These are phyloP conservation scores for Blyttiomyces sp. DNA, from an alignment of 371 early-diverging fungal species.

Conservation along the genomic window DNA sequence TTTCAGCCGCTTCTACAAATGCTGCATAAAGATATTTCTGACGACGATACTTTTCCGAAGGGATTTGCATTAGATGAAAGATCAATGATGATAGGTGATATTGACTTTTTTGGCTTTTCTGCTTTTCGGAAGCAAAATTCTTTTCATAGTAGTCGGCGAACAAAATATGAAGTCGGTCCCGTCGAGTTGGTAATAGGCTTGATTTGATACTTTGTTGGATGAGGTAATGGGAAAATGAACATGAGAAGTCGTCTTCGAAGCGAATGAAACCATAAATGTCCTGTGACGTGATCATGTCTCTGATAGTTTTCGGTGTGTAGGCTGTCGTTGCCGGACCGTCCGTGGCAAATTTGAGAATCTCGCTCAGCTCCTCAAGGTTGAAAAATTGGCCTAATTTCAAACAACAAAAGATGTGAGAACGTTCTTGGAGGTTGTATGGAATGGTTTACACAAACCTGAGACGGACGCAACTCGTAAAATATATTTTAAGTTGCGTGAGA, in stretches of 20 bases:
- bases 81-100: too few species aligned
- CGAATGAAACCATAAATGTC: constrained; percentile 12
- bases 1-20: constrained; percentile 10
- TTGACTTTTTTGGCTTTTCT: too few species aligned
- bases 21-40: constrained; percentile 13
- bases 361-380: not conserved
- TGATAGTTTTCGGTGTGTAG: not conserved
- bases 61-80: constrained; percentile 8
- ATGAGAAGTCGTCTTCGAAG: not conserved
- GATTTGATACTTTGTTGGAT: constrained; percentile 16
- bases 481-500: constrained; percentile 6
- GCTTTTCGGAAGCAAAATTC: not conserved
- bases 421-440: too few species aligned
- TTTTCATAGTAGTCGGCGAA: constrained; percentile 16
- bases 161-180: not conserved
- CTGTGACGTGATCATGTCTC: not conserved
- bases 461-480: constrained; percentile 12
- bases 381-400: not conserved
- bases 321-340: not conserved
- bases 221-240: constrained; percentile 18
- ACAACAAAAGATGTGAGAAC: not conserved
- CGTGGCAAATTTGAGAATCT: too few species aligned
- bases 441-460: not conserved
- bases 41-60: constrained; percentile 8
- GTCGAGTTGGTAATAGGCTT: constrained; percentile 11